These are phyloP conservation scores for Oligophagozyma castellii DNA, from an alignment of 1,139 yeast genomes.

Conservation along the genomic window DNA sequence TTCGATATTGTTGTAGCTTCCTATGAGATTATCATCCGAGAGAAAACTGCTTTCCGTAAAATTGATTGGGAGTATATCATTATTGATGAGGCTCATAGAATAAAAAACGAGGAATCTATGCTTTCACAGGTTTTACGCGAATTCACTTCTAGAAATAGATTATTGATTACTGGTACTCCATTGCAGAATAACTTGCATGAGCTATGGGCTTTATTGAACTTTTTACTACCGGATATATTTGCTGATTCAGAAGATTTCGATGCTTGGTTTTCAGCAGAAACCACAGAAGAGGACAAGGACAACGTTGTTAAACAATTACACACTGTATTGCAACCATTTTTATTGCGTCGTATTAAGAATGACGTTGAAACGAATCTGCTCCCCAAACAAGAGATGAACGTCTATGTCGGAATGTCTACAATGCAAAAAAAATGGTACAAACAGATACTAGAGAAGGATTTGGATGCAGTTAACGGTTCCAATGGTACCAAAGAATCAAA, in stretches of 20 bases:
- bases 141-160: constrained; percentile 56
- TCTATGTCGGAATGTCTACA: constrained; percentile 60
- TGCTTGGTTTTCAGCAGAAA: constrained; percentile 46
- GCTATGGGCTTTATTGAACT: constrained; percentile 67
- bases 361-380: constrained; percentile 67
- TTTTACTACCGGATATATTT: constrained; percentile 64
- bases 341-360: constrained; percentile 60
- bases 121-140: constrained; percentile 62
- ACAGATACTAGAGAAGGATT: constrained; percentile 61
- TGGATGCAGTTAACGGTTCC: constrained; percentile 74
- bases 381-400: constrained; percentile 61
- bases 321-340: constrained; percentile 68
- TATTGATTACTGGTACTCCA: constrained; percentile 72
- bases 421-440: constrained; percentile 73
- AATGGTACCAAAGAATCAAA: constrained; percentile 64
- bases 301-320: constrained; percentile 75
- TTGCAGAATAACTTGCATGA: constrained; percentile 68
- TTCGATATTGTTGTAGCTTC: constrained; percentile 66
- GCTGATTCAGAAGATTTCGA: constrained; percentile 64
- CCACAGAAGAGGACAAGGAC: constrained; percentile 35
- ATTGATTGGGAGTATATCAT: constrained; percentile 63
- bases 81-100: constrained; percentile 74
- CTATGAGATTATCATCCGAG: constrained; percentile 65
- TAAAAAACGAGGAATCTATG: constrained; percentile 63
- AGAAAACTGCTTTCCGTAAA: constrained; percentile 48